Conservation (phyloP, 805 yeast genomes). For the Cyberlindnera euphorbiae region DNA sequence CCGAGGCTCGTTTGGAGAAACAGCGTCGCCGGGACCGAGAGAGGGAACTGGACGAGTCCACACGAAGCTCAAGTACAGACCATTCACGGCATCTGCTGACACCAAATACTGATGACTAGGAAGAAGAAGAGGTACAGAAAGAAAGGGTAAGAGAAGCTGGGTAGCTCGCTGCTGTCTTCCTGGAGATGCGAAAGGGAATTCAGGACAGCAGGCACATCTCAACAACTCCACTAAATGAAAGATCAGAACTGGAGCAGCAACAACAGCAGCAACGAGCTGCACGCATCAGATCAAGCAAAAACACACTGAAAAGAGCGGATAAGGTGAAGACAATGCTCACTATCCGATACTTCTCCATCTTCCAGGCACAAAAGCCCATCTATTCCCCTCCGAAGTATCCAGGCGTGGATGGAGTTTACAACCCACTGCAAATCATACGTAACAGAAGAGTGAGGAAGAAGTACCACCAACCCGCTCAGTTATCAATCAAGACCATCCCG, state of each 20-base stretch:
- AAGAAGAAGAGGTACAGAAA: conserved; percentile 9
- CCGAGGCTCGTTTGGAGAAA: conserved; percentile 10
- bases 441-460: conserved; percentile 57
- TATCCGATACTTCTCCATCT: conserved; percentile 22
- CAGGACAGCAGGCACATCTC: conserved; percentile 41
- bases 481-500: conserved; percentile 46
- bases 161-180: conserved; percentile 35
- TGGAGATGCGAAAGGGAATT: conserved; percentile 39
- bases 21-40: conserved; percentile 9
- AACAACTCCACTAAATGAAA: conserved; percentile 19
- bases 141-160: conserved; percentile 28
- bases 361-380: conserved; percentile 17
- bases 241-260: conserved; percentile 20
- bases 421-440: conserved; percentile 79
- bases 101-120: too few species aligned
- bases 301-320: conserved; percentile 43
- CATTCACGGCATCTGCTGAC: too few species aligned
- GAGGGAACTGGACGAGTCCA: conserved; percentile 4
- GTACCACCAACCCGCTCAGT: conserved; percentile 42
- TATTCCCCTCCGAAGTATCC: conserved; percentile 18
- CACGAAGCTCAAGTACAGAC: conserved; percentile 6
- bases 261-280: conserved; percentile 2
- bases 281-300: conserved; percentile 24
- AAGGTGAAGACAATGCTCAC: conserved; percentile 38
- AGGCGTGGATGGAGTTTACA: conserved; percentile 64